Conservation (phyloP, 352 stramenopile species). For the Globisporangium echinulatum region DNA sequence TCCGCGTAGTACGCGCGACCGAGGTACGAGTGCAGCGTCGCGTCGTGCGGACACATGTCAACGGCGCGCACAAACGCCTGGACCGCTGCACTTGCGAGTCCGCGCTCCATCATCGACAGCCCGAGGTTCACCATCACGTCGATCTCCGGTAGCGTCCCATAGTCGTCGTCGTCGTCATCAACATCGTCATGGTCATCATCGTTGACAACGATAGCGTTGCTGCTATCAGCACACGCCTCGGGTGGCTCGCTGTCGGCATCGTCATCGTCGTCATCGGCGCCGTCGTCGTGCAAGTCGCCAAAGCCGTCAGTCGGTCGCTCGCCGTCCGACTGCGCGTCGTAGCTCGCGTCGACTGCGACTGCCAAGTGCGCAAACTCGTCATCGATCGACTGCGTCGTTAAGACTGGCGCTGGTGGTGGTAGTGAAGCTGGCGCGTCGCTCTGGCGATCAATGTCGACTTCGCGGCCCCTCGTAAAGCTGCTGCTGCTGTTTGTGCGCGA, state of each 20-base stretch:
- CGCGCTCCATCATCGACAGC: conserved; percentile 79
- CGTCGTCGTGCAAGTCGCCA: conserved; percentile 33
- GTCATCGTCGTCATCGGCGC: conserved; percentile 36
- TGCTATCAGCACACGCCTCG: conserved; percentile 22
- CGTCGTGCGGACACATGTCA: conserved; percentile 71
- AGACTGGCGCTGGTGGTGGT: background rate
- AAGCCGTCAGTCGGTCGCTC: conserved; percentile 23
- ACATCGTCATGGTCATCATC: conserved; percentile 29
- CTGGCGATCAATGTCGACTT: conserved; percentile 31
- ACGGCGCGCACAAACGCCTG: conserved; percentile 80
- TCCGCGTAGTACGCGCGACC: conserved; percentile 80
- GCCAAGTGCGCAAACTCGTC: conserved; percentile 41
- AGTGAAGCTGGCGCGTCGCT: conserved; percentile 1
- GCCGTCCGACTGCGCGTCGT: conserved; percentile 41
- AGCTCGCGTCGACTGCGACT: conserved; percentile 38
- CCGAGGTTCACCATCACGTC: conserved; percentile 78
- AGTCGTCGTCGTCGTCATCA: conserved; percentile 56
- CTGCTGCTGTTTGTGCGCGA: conserved; percentile 22
- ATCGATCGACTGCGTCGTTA: conserved; percentile 14
- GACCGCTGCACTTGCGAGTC: conserved; percentile 63
- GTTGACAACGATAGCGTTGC: too few species aligned
- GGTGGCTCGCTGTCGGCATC: conserved; percentile 42
- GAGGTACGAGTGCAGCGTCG: conserved; percentile 70
- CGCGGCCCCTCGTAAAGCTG: conserved; percentile 29
- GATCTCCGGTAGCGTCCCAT: conserved; percentile 66